Conservation (phyloP, 192 early-diverging fungal genomes). For the Spizellomyces punctatus region DNA sequence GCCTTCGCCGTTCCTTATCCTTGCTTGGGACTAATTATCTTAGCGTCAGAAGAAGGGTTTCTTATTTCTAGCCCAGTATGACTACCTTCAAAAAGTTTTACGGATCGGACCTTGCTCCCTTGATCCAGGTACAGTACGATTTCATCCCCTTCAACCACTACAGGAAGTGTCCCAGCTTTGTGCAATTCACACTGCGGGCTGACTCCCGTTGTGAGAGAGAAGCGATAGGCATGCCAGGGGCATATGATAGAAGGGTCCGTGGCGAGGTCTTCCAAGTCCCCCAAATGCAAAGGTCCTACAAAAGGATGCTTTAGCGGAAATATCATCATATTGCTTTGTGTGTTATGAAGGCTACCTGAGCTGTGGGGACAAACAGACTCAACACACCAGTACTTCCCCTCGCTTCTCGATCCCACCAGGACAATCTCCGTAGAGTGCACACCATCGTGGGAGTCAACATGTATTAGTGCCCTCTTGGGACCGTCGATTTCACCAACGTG, state of each 20-base stretch:
- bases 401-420: background rate
- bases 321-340: too few species aligned
- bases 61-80: background rate
- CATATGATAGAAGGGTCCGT: conserved; percentile 38
- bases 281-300: conserved; percentile 34
- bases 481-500: background rate
- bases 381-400: conserved; percentile 21
- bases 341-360: conserved; percentile 13
- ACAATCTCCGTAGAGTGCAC: background rate
- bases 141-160: background rate
- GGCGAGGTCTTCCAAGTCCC: conserved; percentile 48
- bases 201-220: conserved; percentile 31
- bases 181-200: conserved; percentile 11
- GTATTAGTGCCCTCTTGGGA: background rate
- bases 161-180: background rate
- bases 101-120: background rate
- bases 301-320: too few species aligned
- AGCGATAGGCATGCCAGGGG: conserved; percentile 53
- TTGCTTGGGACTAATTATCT: background rate
- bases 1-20: too few species aligned
- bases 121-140: background rate
- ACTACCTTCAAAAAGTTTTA: conserved; percentile 2
- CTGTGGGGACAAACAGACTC: conserved; percentile 51
- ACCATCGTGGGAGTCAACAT: background rate
- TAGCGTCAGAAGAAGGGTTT: background rate